phyloP scores from a whole-genome alignment of 371 early-diverging fungal genomes.

The Rhizopus microsporus region DNA sequence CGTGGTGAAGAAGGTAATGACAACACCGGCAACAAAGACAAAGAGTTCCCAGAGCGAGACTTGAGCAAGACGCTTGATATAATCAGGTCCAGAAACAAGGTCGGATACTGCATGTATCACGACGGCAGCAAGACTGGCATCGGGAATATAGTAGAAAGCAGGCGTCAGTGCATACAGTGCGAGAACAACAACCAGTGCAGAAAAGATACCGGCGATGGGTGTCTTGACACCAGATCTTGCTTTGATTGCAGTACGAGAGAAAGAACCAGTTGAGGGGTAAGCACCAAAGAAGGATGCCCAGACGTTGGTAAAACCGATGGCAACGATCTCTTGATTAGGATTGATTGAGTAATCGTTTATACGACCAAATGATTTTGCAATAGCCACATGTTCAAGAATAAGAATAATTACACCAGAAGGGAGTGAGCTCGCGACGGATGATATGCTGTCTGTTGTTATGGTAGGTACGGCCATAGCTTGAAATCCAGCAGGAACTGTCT shows the following conservation, averaged over 20 bases:
- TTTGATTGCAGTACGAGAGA: slow-evolving; percentile 72
- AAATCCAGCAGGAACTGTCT: slow-evolving; percentile 73
- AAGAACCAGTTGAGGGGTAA: slow-evolving; percentile 53
- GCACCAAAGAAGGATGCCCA: slow-evolving; percentile 80
- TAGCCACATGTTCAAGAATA: slow-evolving; percentile 84
- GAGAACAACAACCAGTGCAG: slow-evolving; percentile 73
- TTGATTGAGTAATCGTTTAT: slow-evolving; percentile 68
- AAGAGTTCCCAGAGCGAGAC: slow-evolving; percentile 60
- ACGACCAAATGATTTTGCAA: slow-evolving; percentile 79
- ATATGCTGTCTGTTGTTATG: slow-evolving; percentile 38
- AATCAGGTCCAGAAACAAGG: slow-evolving; percentile 48
- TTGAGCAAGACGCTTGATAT: slow-evolving; percentile 37
- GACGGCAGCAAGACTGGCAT: slow-evolving; percentile 76
- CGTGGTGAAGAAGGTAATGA: slow-evolving; percentile 68
- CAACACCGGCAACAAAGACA: slow-evolving; percentile 53
- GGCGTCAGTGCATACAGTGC: slow-evolving; percentile 82
- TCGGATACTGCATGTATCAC: slow-evolving; percentile 76
- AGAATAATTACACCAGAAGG: slow-evolving; percentile 72
- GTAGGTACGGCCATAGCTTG: slow-evolving; percentile 59
- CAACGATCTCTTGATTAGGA: slow-evolving; percentile 84
- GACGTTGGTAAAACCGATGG: slow-evolving; percentile 83
- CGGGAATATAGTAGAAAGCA: slow-evolving; percentile 86
- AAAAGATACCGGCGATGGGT: slow-evolving; percentile 80
- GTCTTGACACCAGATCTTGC: slow-evolving; percentile 80
- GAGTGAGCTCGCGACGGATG: slow-evolving; percentile 52